phyloP scores from a whole-genome alignment of 225 moss, liverwort and hornwort species.

The Anthoceros angustus region DNA sequence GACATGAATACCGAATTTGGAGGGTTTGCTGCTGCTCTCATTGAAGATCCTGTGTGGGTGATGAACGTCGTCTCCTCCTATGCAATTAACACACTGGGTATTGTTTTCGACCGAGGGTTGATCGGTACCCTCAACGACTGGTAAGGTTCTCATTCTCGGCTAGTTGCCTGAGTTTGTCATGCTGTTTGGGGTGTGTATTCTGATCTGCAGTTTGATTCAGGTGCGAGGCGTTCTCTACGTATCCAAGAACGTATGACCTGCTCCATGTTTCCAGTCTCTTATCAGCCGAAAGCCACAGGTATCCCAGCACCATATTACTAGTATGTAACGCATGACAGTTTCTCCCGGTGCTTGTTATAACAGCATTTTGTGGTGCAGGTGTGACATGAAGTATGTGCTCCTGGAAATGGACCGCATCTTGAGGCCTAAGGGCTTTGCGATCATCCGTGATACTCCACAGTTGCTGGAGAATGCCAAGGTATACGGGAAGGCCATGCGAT shows the following conservation, averaged over 20 bases:
- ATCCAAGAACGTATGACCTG: slow-evolving; percentile 63
- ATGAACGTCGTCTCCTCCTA: slow-evolving; percentile 99
- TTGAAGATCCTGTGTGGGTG: slow-evolving; percentile 66
- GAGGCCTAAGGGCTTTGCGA: slow-evolving; percentile 58
- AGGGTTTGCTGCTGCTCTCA: slow-evolving; percentile 59
- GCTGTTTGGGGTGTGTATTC: not conserved
- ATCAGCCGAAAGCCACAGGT: slow-evolving; percentile 70
- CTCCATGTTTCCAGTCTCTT: slow-evolving; percentile 52
- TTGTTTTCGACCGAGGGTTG: slow-evolving; percentile 76
- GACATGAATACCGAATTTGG: slow-evolving; percentile 73
- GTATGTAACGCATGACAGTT: not conserved
- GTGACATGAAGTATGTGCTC: slow-evolving; percentile 76
- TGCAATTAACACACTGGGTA: slow-evolving; percentile 62
- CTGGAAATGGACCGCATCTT: slow-evolving; percentile 88
- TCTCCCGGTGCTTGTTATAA: not conserved
- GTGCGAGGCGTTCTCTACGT: slow-evolving; percentile 78
- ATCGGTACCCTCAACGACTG: slow-evolving; percentile 81
- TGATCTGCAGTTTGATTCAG: slow-evolving; percentile 12
- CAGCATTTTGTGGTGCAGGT: slow-evolving; percentile 27
- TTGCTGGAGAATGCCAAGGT: slow-evolving; percentile 52
- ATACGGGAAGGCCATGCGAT: slow-evolving; percentile 68
- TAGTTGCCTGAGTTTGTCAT: not conserved
- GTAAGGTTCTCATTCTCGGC: slow-evolving; percentile 14
- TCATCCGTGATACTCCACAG: slow-evolving; percentile 50
- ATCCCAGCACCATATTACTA: not conserved